These are phyloP conservation scores for Scenedesmus sp. DNA, from an alignment of 163 green algal species.

Conservation along the genomic window DNA sequence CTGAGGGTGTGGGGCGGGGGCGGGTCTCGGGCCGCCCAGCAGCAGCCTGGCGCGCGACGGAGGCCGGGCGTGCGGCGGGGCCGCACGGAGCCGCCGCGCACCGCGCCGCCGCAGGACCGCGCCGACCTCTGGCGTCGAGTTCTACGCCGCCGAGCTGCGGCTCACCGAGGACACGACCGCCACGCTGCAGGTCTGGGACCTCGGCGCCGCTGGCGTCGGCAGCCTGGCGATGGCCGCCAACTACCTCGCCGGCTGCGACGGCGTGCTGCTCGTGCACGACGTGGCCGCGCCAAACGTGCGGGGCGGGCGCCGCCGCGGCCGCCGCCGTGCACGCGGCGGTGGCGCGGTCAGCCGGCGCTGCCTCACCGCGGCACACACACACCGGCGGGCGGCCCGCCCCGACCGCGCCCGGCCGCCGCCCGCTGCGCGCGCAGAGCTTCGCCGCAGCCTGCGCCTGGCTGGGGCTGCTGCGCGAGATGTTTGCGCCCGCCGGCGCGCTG, in stretches of 20 bases:
- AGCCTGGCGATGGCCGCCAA: constrained; percentile 42
- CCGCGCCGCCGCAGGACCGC: neutral
- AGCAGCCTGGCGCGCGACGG: neutral
- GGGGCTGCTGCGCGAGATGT: constrained; percentile 35
- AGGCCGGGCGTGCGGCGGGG: no score
- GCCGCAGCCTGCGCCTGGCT: constrained; percentile 4
- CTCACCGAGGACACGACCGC: constrained; percentile 7
- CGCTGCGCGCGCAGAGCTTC: constrained; percentile 33
- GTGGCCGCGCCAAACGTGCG: neutral
- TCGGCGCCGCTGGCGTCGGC: constrained; percentile 33
- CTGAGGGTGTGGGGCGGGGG: neutral
- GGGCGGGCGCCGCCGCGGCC: neutral
- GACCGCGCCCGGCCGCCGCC: no score
- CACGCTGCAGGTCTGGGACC: constrained; percentile 40
- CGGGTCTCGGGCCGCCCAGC: no score
- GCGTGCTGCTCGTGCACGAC: constrained; percentile 36
- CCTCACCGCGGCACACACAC: no score
- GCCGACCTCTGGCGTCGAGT: neutral
- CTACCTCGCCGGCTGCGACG: constrained; percentile 44
- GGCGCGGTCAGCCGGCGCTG: no score
- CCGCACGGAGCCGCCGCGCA: neutral
- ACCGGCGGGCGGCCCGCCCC: no score
- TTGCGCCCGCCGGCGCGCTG: constrained; percentile 1
- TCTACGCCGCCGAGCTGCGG: constrained; percentile 10
- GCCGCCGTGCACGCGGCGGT: neutral